Conservation (phyloP, 345 rosid species). For the Sisymbrium irio region DNA sequence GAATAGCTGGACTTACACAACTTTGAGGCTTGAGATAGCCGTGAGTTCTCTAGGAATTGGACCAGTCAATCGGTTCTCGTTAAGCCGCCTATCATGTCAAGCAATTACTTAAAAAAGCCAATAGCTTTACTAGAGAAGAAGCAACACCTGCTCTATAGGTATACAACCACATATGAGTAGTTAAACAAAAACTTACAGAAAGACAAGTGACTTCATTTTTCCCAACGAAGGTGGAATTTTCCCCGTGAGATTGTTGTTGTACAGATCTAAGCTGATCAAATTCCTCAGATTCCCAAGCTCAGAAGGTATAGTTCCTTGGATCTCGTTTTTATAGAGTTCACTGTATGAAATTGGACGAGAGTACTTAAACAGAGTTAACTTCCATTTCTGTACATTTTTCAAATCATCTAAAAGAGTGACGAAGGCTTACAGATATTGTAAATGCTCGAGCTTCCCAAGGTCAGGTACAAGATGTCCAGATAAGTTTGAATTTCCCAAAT, state of each 20-base stretch:
- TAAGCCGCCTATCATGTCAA: conserved; percentile 45
- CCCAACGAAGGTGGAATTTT: conserved; percentile 63
- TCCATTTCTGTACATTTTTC: no score
- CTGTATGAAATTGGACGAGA: conserved; percentile 30
- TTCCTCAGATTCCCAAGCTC: conserved; percentile 77
- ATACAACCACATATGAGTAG: neutral
- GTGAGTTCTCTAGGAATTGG: conserved; percentile 46
- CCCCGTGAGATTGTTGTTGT: conserved; percentile 82
- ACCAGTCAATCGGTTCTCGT: conserved; percentile 73
- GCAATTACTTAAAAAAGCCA: neutral
- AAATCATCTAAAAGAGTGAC: neutral
- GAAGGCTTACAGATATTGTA: conserved; percentile 76
- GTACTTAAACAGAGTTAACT: neutral
- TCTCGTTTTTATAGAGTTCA: conserved; percentile 78
- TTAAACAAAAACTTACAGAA: conserved; percentile 49
- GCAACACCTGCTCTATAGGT: neutral
- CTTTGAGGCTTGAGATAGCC: conserved; percentile 13
- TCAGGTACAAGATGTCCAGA: conserved; percentile 84
- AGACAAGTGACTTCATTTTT: conserved; percentile 77
- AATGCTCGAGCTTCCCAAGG: conserved; percentile 73
- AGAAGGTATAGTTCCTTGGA: conserved; percentile 67
- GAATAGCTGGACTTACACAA: conserved; percentile 23
- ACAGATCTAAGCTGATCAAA: conserved; percentile 83
- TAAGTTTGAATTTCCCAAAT: conserved; percentile 77
- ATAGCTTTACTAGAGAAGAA: no score